Evolutionary conservation across 1,284 basidiomycete species (phyloP).

Genomic region (Stereum hirsutum): DNA sequence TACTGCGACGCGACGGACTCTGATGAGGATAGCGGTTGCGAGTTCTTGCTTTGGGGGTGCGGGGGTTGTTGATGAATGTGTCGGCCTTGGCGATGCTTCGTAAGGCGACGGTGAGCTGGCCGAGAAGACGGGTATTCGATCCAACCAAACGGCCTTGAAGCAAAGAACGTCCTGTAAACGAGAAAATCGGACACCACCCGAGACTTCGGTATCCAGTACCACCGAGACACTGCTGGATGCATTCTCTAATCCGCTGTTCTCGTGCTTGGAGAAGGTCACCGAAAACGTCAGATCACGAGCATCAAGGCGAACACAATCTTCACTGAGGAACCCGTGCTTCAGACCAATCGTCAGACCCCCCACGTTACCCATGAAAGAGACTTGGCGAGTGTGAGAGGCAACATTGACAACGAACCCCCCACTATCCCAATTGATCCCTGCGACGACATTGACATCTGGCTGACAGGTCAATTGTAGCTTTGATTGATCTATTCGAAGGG

Average conservation of each 20-base stretch:
- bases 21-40: constrained; percentile 53
- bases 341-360: constrained; percentile 72
- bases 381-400: constrained; percentile 58
- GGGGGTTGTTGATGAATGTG: constrained; percentile 6
- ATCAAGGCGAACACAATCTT: constrained; percentile 68
- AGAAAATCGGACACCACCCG: constrained; percentile 67
- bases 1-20: constrained; percentile 63
- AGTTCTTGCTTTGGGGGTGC: constrained; percentile 33
- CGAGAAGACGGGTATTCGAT: constrained; percentile 69
- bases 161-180: constrained; percentile 80
- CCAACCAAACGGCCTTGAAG: constrained; percentile 87
- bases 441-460: constrained; percentile 83
- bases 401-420: constrained; percentile 81
- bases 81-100: constrained; percentile 13
- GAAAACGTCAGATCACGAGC: constrained; percentile 72
- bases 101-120: constrained; percentile 21
- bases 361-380: constrained; percentile 71
- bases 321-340: constrained; percentile 75
- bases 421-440: constrained; percentile 83
- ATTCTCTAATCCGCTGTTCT: constrained; percentile 23
- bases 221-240: constrained; percentile 55
- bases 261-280: constrained; percentile 49
- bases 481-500: constrained; percentile 84
- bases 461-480: constrained; percentile 78
- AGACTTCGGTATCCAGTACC: constrained; percentile 68